Evolutionary conservation across 2,329 filamentous ascomycete genomes (phyloP).

Genomic region (Didymella sp.): DNA sequence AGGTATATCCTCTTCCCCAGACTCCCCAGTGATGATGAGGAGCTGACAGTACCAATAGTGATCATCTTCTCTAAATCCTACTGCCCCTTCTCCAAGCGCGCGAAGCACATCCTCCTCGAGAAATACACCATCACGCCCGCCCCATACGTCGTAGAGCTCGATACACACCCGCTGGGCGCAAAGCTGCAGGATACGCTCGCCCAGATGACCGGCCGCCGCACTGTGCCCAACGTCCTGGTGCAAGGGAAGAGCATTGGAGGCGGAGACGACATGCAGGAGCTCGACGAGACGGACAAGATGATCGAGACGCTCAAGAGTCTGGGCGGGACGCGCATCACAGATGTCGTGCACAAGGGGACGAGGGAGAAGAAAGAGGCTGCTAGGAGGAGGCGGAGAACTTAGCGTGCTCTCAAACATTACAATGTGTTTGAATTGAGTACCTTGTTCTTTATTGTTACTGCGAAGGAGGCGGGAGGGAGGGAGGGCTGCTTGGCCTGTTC

Average conservation of each 20-base stretch:
- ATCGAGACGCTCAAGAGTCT: constrained; percentile 74
- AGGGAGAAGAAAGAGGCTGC: background rate
- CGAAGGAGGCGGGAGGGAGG: background rate
- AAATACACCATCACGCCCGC: constrained; percentile 82
- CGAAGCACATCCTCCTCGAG: constrained; percentile 83
- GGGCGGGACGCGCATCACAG: constrained; percentile 70
- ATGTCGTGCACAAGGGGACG: constrained; percentile 32
- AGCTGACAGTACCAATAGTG: constrained; percentile 60
- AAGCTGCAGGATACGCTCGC: constrained; percentile 74
- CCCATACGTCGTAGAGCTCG: constrained; percentile 89
- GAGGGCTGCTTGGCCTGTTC: too few species aligned
- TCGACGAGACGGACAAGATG: constrained; percentile 69
- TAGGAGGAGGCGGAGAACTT: constrained; percentile 11
- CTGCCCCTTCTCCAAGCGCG: constrained; percentile 84
- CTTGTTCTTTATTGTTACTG: background rate
- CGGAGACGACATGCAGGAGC: constrained; percentile 79
- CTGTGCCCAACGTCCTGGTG: constrained; percentile 91
- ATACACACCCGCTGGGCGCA: constrained; percentile 76
- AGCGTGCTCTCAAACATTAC: background rate
- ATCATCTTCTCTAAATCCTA: constrained; percentile 97
- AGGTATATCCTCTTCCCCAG: constrained; percentile 60
- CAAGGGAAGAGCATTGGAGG: constrained; percentile 90
- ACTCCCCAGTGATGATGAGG: background rate
- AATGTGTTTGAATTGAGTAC: too few species aligned
- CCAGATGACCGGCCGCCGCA: constrained; percentile 78